Percentiles rank a stretch among this genome's conserved stretches.
phyloP scores from a whole-genome alignment of 352 stramenopile species.

The Peronospora destructor region DNA sequence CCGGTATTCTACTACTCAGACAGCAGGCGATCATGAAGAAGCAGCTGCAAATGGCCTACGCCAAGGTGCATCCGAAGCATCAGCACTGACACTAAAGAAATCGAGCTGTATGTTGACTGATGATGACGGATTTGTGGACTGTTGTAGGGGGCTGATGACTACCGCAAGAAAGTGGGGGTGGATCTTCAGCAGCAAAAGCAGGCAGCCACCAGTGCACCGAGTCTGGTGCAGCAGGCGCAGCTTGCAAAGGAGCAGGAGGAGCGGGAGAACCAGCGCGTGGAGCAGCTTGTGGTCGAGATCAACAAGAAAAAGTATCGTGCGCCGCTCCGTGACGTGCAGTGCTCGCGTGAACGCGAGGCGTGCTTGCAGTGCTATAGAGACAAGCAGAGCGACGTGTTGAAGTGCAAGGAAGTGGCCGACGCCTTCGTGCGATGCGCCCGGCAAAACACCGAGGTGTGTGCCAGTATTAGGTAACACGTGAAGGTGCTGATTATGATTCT shows the following conservation, averaged over 20 bases:
- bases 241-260: conserved; percentile 64
- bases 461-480: background rate
- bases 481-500: background rate
- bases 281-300: conserved; percentile 70
- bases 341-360: conserved; percentile 62
- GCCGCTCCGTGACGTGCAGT: conserved; percentile 77
- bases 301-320: conserved; percentile 82
- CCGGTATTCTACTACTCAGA: conserved; percentile 19
- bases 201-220: conserved; percentile 3
- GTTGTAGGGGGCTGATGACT: conserved; percentile 56
- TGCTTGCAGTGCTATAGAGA: conserved; percentile 85
- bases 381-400: conserved; percentile 68
- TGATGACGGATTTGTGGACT: conserved; percentile 4
- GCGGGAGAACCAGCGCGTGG: conserved; percentile 55
- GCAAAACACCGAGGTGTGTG: conserved; percentile 66
- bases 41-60: conserved; percentile 69
- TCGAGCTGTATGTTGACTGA: background rate
- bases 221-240: conserved; percentile 46
- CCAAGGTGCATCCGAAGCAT: conserved; percentile 37
- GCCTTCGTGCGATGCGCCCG: conserved; percentile 77
- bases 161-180: conserved; percentile 51
- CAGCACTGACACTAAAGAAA: background rate
- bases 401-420: conserved; percentile 83
- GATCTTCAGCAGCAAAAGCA: conserved; percentile 42
- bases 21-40: conserved; percentile 62